Conservation (phyloP, 2,329 filamentous ascomycete genomes). For the Mollisia scopiformis region DNA sequence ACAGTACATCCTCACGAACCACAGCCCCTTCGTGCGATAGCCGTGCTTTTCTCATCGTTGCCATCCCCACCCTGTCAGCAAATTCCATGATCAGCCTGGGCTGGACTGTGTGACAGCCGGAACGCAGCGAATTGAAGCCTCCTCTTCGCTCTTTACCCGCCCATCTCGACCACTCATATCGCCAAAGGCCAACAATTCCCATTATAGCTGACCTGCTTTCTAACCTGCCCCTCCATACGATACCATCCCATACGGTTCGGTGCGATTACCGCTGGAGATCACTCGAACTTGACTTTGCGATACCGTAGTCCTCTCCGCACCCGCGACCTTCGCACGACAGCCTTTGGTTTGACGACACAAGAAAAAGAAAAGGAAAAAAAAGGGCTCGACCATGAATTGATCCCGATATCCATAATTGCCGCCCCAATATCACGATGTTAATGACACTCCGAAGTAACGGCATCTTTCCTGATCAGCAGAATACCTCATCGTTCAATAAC, state of each 20-base stretch:
- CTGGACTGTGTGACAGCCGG: slow-evolving; percentile 17
- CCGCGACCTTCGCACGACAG: slow-evolving; percentile 18
- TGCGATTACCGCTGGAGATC: no score
- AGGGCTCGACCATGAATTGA: slow-evolving; percentile 27
- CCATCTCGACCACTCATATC: slow-evolving; percentile 26
- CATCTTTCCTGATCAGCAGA: slow-evolving; percentile 35
- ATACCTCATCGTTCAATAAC: slow-evolving; percentile 27
- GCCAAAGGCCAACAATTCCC: slow-evolving; percentile 22
- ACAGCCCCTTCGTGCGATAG: not conserved
- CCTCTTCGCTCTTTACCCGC: slow-evolving; percentile 24
- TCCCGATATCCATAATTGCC: slow-evolving; percentile 2
- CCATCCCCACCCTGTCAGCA: slow-evolving; percentile 11
- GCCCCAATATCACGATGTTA: slow-evolving; percentile 51
- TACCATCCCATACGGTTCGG: no score
- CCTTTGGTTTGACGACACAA: slow-evolving; percentile 1
- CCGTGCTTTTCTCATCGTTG: not conserved
- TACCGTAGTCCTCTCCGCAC: slow-evolving; percentile 11
- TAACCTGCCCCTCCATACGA: slow-evolving; percentile 27
- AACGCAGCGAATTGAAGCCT: slow-evolving; percentile 24
- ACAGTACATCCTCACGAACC: no score
- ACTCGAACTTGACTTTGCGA: slow-evolving; percentile 21
- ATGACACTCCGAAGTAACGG: slow-evolving; percentile 45
- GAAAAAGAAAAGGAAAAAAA: slow-evolving; percentile 14
- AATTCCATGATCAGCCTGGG: slow-evolving; percentile 8
- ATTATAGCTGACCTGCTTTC: slow-evolving; percentile 22